Evolutionary conservation across 2,329 filamentous ascomycete genomes (phyloP), one percentile per base, ranked within the genome.

Genomic region (Aspergillus transmontanensis): DNA sequence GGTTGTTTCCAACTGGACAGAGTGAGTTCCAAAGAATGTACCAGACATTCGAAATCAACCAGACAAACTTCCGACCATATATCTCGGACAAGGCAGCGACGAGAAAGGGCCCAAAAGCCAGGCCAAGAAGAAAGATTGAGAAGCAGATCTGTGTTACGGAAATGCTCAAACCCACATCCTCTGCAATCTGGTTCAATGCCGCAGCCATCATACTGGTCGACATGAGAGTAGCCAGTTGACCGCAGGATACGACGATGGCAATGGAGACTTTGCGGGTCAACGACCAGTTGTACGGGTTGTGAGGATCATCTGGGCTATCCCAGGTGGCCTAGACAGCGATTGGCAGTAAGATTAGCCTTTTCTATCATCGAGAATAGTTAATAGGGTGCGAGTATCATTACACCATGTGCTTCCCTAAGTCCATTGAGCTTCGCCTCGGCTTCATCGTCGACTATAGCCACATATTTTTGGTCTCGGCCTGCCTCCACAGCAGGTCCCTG

Each of bases 121-220:
- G 12, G 3, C 58, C 58, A 30, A 59, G 48, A n/a, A 59, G 12
- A 23, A 51, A 59, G 12, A 59, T 53, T 14, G 58, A 59, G 34
- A 59, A 59, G 48, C 46, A 50, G 19, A 59, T 32, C n/a, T 59
- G 58, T 0, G 58, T 59, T 5, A 36, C 36, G 1, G 34, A 51
- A 28, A 23, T 51, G n/a, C 58, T 53, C 34, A 59, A 32, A 0
- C 34, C 16, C 5, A 59, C 6, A 23, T 59, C 58, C 21, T 53
- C 36, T 10, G 46, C 32, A 30, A 59, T 59, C 28, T 53, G 32
- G 36, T 21, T 54, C 48, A 59, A 21, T 10, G 58, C 58, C 9
- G 48, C 58, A 21, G 58, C 58, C 58, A 59, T 59, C 58, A 59
- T 59, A 34, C 58, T 59, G 23, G 58, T 51, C 26, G 58, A 59